phyloP scores from a whole-genome alignment of 305 asterid genomes.

The Fraxinus ornus region DNA sequence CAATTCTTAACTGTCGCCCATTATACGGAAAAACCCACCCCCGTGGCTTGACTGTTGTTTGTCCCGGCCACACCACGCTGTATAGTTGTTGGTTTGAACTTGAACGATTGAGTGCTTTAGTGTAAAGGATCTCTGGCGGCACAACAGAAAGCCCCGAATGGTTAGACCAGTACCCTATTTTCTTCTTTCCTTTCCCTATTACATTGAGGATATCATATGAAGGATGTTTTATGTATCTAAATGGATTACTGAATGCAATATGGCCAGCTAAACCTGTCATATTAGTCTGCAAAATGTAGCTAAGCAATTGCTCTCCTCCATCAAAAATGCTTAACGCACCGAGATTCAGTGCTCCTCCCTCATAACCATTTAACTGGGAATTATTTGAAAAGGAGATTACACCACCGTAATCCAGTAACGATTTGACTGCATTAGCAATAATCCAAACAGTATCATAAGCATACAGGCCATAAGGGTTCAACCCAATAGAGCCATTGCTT shows the following conservation, averaged over 20 bases:
- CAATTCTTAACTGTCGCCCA: slow-evolving; percentile 65
- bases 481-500: slow-evolving; percentile 64
- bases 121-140: slow-evolving; percentile 63
- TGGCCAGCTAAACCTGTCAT: slow-evolving; percentile 75
- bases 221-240: slow-evolving; percentile 49
- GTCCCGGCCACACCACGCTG: slow-evolving; percentile 70
- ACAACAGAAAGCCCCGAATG: slow-evolving; percentile 51
- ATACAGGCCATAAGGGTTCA: slow-evolving; percentile 62
- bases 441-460: slow-evolving; percentile 87
- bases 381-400: slow-evolving; percentile 57
- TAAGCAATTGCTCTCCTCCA: slow-evolving; percentile 55
- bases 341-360: slow-evolving; percentile 51
- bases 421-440: slow-evolving; percentile 59
- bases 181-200: slow-evolving; percentile 41
- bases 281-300: slow-evolving; percentile 42
- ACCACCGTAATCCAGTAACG: slow-evolving; percentile 54
- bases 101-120: slow-evolving; percentile 50
- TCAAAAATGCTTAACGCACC: slow-evolving; percentile 60
- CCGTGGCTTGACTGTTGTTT: slow-evolving; percentile 53
- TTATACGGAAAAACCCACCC: slow-evolving; percentile 80
- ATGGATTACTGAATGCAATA: slow-evolving; percentile 43
- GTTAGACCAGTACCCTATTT: slow-evolving; percentile 44
- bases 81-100: slow-evolving; percentile 54
- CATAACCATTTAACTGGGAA: slow-evolving; percentile 36
- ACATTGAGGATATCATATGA: slow-evolving; percentile 75